These are phyloP conservation scores for Hagleromyces aurorensis DNA, from an alignment of 805 yeast species.

Conservation along the genomic window DNA sequence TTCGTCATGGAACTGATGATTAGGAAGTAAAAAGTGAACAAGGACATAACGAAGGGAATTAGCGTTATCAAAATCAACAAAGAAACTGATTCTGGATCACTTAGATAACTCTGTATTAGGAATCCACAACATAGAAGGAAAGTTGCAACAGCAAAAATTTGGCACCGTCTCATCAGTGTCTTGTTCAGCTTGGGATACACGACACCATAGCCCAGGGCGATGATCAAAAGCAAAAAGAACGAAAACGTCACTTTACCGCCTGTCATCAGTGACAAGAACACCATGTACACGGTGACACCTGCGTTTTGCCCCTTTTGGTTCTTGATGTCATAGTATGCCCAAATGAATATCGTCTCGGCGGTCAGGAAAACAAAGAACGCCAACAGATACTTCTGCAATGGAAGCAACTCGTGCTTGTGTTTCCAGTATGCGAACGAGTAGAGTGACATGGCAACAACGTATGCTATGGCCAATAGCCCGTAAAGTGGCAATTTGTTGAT, in stretches of 20 bases:
- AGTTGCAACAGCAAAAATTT: constrained; percentile 49
- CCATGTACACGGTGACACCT: constrained; percentile 66
- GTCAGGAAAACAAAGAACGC: constrained; percentile 79
- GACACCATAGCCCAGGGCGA: constrained; percentile 89
- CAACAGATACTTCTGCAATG: constrained; percentile 84
- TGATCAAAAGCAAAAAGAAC: constrained; percentile 76
- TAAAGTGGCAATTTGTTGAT: constrained; percentile 86
- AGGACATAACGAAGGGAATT: constrained; percentile 63
- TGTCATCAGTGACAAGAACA: constrained; percentile 69
- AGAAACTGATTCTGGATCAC: constrained; percentile 43
- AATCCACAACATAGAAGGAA: constrained; percentile 48
- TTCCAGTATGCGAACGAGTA: constrained; percentile 81
- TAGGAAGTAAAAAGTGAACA: constrained; percentile 66
- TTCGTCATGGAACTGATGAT: constrained; percentile 64
- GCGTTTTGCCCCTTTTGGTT: constrained; percentile 51
- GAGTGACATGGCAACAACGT: constrained; percentile 71
- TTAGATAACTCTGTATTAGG: constrained; percentile 45
- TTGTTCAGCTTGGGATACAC: constrained; percentile 79
- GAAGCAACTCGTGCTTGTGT: constrained; percentile 78
- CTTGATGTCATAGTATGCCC: constrained; percentile 85
- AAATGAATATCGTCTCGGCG: constrained; percentile 73
- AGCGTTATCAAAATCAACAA: constrained; percentile 49
- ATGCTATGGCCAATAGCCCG: constrained; percentile 76
- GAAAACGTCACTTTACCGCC: constrained; percentile 80
- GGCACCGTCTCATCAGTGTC: constrained; percentile 63